Evolutionary conservation across 345 rosid genomes (phyloP).

Genomic region (Brassica juncea): DNA sequence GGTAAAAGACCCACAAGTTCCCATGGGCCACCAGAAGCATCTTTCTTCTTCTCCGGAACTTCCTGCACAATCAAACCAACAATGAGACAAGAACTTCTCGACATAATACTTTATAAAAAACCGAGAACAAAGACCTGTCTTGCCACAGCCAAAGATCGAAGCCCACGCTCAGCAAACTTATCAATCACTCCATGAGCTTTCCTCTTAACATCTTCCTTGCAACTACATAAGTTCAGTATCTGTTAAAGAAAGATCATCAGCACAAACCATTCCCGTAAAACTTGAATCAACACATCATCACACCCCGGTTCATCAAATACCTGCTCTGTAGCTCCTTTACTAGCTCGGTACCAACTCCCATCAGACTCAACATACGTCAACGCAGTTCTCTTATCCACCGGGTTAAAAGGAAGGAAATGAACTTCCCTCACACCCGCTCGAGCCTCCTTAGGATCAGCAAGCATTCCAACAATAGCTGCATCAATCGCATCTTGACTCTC

Average conservation of each 20-base stretch:
- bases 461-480: constrained; percentile 92
- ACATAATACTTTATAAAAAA: neutral
- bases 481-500: constrained; percentile 95
- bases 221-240: constrained; percentile 72
- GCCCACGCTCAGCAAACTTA: constrained; percentile 93
- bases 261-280: neutral
- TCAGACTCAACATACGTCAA: constrained; percentile 72
- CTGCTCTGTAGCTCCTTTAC: constrained; percentile 98
- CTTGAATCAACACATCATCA: neutral
- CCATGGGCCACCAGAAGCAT: constrained; percentile 83
- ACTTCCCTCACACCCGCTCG: constrained; percentile 74
- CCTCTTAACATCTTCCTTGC: constrained; percentile 70
- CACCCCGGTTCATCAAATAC: constrained; percentile 32
- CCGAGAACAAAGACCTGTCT: constrained; percentile 57
- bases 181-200: constrained; percentile 76
- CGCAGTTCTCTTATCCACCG: constrained; percentile 92
- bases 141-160: constrained; percentile 85
- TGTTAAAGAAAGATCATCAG: constrained; percentile 29
- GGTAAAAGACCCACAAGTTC: constrained; percentile 79
- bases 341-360: constrained; percentile 81
- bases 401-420: constrained; percentile 91
- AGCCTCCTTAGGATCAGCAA: constrained; percentile 97
- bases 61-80: constrained; percentile 49
- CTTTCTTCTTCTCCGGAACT: constrained; percentile 79
- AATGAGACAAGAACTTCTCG: neutral